Percentiles rank a stretch among this genome's conserved stretches.
phyloP scores from a whole-genome alignment of 2,329 filamentous ascomycete species.

The Aspergillus novoparasiticus region DNA sequence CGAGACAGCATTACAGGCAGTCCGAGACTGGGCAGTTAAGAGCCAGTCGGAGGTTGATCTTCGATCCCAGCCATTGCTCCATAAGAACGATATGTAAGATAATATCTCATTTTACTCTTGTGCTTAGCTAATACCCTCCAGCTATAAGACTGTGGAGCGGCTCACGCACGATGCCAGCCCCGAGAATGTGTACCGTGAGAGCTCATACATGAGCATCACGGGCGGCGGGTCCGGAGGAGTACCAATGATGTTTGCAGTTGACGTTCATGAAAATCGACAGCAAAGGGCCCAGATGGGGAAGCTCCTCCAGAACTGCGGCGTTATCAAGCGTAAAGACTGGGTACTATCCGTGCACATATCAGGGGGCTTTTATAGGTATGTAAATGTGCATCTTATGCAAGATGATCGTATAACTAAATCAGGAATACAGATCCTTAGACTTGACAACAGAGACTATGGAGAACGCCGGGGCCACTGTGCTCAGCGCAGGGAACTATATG shows the following conservation, averaged over 20 bases:
- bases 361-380: slow-evolving; percentile 44
- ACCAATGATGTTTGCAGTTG: slow-evolving; percentile 45
- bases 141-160: slow-evolving; percentile 38
- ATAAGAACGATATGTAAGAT: slow-evolving; percentile 6
- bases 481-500: slow-evolving; percentile 40
- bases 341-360: slow-evolving; percentile 41
- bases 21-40: neutral
- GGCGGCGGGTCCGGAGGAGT: slow-evolving; percentile 41
- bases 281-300: slow-evolving; percentile 41
- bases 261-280: slow-evolving; percentile 45
- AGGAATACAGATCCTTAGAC: slow-evolving; percentile 38
- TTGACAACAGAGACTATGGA: slow-evolving; percentile 45
- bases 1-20: slow-evolving; percentile 9
- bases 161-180: slow-evolving; percentile 38
- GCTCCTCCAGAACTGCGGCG: slow-evolving; percentile 31
- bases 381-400: neutral
- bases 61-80: slow-evolving; percentile 2
- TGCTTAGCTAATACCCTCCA: slow-evolving; percentile 17
- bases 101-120: neutral
- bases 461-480: slow-evolving; percentile 44
- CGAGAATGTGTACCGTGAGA: slow-evolving; percentile 41
- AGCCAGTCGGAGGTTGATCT: neutral
- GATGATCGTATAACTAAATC: neutral
- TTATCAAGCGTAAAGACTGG: slow-evolving; percentile 43
- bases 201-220: slow-evolving; percentile 44